Base-by-base conservation (phyloP, 164 flowering plant genomes). In the Vitis rotundifolia region DNA sequence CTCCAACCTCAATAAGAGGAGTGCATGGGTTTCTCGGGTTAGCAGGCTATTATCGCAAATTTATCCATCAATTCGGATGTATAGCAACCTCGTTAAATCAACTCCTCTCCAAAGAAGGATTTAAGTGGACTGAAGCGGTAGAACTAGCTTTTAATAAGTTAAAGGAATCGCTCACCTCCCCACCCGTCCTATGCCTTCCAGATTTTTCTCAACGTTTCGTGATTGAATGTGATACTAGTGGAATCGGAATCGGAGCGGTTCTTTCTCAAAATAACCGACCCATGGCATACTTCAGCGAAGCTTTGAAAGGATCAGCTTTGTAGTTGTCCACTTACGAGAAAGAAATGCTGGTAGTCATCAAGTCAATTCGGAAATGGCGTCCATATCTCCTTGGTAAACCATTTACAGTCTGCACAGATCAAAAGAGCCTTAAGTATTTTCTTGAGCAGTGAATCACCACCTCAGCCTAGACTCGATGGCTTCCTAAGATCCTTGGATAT, bases 181-280 rank as follows among this genome's bases (percentile, higher is more conserved):
- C 54, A 10, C 54, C 54, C 0, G 12, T 51, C 15, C 54, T 51
- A 51, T 14, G 54, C 11, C 67, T 49, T 49, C 53, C 52, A 44
- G 29, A 47, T 49, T 64, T 64, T 22, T 64, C 67, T n/a, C 52
- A 47, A 64, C 53, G 29, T 10, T 64, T 64, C 31, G 31, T 64
- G 10, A 16, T 64, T 12, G 52, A 64, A 64, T 48, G 67, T 22
- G 54, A 64, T 64, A 53, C 67, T 47, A 47, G 67, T 16, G 54
- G 67, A 49, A 26, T 64, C 0, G 67, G 53, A 3, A 51, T 64
- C 48, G 8, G 67, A 47, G 67, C 67, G 7, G 3, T 64, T 14
- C 29, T 64, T 3, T 47, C 67, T 18, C 53, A 64, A 51, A 11
- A 47, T 11, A 15, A 49, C 19, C 67, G 22, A 28, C 67, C 54